Conservation (phyloP, 192 early-diverging fungal species). For the Spizellomyces sp. region DNA sequence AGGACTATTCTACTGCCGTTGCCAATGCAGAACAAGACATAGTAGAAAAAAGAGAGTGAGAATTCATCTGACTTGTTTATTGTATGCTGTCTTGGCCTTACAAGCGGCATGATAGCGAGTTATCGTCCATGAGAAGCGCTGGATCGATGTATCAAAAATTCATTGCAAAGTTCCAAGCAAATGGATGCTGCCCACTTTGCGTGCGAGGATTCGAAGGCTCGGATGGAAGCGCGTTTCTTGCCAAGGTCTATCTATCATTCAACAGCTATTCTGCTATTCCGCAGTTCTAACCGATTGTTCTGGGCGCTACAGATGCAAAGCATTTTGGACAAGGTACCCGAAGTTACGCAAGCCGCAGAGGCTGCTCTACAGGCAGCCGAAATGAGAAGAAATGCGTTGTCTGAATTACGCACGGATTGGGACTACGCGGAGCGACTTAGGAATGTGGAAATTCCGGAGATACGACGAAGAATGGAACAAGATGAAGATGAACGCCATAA, state of each 20-base stretch:
- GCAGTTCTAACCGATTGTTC: neutral
- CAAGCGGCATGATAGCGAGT: constrained; percentile 1
- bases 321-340: constrained; percentile 38
- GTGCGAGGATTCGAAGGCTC: constrained; percentile 66
- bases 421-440: constrained; percentile 49
- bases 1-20: constrained; percentile 23
- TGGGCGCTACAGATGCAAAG: constrained; percentile 31
- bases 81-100: neutral
- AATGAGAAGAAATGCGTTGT: constrained; percentile 31
- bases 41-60: constrained; percentile 36
- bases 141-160: constrained; percentile 68
- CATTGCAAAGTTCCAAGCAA: constrained; percentile 61
- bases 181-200: constrained; percentile 82
- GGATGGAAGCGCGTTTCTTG: constrained; percentile 46
- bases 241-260: constrained; percentile 33
- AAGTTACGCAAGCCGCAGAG: constrained; percentile 23
- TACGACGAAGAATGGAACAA: constrained; percentile 24
- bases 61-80: neutral
- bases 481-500: constrained; percentile 16
- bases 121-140: constrained; percentile 55
- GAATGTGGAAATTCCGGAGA: constrained; percentile 48
- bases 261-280: neutral
- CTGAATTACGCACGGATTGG: constrained; percentile 42
- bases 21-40: constrained; percentile 21
- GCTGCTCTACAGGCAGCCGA: constrained; percentile 48